These are phyloP conservation scores for Begonia loranthoides DNA, from an alignment of 306 rosid species.

Conservation along the genomic window DNA sequence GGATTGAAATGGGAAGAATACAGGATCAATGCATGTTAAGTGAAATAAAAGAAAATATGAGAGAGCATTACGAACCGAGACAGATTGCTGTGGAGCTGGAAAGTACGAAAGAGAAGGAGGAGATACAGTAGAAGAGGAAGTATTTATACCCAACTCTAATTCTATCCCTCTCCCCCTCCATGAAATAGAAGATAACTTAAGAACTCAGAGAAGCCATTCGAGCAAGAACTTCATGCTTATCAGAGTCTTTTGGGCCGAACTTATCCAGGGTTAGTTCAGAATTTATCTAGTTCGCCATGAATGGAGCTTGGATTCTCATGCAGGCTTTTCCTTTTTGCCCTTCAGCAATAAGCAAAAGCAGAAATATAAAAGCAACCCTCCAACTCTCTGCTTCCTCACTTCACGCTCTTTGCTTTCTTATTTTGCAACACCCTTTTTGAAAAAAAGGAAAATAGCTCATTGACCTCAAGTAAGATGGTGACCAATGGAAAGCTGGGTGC, in stretches of 20 bases:
- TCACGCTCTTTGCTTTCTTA: not conserved
- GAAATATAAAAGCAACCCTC: not conserved
- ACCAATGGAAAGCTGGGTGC: no score
- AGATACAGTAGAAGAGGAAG: constrained; percentile 11
- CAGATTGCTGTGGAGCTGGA: constrained; percentile 25
- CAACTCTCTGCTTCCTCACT: not conserved
- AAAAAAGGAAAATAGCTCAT: no score
- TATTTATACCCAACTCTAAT: no score
- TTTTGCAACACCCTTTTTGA: not conserved
- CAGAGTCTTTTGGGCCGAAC: not conserved
- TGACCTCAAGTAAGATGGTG: no score
- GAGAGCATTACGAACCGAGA: constrained; percentile 12
- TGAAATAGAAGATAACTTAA: constrained; percentile 15
- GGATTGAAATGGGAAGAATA: constrained; percentile 11
- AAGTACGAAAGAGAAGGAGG: constrained; percentile 30
- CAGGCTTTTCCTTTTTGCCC: constrained; percentile 48
- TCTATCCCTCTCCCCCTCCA: constrained; percentile 50
- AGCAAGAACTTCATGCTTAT: constrained; percentile 5
- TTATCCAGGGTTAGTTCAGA: no score
- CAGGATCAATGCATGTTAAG: not conserved
- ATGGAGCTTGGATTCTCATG: constrained; percentile 47
- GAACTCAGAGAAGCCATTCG: constrained; percentile 6
- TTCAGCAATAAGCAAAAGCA: not conserved
- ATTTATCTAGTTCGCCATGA: no score
- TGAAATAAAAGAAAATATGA: not conserved